Conservation (phyloP, 2,329 filamentous ascomycete species). For the Ophiostoma australiae region DNA sequence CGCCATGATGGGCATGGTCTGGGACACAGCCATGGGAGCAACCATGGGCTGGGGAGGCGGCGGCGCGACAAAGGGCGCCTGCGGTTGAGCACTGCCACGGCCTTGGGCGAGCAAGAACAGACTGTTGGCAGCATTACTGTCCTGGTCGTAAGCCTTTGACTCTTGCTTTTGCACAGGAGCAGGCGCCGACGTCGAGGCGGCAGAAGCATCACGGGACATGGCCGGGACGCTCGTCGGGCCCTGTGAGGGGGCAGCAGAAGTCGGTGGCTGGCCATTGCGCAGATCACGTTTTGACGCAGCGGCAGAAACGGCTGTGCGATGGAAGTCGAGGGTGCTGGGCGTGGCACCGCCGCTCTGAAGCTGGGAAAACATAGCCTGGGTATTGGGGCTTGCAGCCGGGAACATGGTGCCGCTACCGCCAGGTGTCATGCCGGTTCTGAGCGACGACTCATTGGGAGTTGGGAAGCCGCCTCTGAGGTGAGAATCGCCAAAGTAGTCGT, state of each 20-base stretch:
- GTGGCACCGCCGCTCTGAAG: constrained; percentile 78
- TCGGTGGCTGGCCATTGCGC: constrained; percentile 16
- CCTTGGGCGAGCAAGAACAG: constrained; percentile 83
- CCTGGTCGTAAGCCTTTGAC: constrained; percentile 67
- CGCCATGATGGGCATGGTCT: background rate
- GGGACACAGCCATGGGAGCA: constrained; percentile 32
- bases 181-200: constrained; percentile 36
- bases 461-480: constrained; percentile 79
- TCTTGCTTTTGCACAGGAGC: constrained; percentile 42
- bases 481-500: constrained; percentile 83
- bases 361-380: constrained; percentile 74
- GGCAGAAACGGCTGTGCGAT: constrained; percentile 82
- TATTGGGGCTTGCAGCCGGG: constrained; percentile 81
- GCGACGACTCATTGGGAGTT: constrained; percentile 92
- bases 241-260: constrained; percentile 36
- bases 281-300: constrained; percentile 54
- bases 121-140: constrained; percentile 92
- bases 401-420: constrained; percentile 97
- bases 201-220: constrained; percentile 38
- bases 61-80: constrained; percentile 45
- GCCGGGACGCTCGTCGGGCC: constrained; percentile 30
- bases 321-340: constrained; percentile 87
- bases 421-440: constrained; percentile 86
- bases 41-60: constrained; percentile 45
- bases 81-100: constrained; percentile 50